Evolutionary conservation across 2,329 filamentous ascomycete species (phyloP).

Genomic region (Arthrobotrys entomopaga): DNA sequence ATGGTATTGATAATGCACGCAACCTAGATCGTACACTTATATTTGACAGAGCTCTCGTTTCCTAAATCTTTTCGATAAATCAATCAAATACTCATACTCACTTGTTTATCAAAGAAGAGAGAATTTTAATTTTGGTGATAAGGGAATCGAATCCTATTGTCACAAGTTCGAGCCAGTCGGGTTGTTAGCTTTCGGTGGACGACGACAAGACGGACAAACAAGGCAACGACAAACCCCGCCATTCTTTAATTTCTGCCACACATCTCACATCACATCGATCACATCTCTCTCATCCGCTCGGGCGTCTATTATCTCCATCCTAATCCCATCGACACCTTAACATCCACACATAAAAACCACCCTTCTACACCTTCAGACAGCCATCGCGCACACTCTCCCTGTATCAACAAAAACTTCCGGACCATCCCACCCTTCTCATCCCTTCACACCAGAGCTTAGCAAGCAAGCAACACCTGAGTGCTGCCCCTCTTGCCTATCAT

Average conservation of each 20-base stretch:
- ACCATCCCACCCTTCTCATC: constrained; percentile 1
- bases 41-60: too few species aligned
- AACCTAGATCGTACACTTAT: too few species aligned
- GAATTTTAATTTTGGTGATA: too few species aligned
- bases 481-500: constrained; percentile 34
- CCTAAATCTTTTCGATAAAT: too few species aligned
- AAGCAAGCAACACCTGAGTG: constrained; percentile 1
- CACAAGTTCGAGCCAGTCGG: too few species aligned
- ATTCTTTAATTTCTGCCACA: constrained; percentile 52
- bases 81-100: too few species aligned
- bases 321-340: background rate
- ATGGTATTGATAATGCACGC: too few species aligned
- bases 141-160: too few species aligned
- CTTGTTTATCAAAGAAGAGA: too few species aligned
- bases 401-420: constrained; percentile 6
- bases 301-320: constrained; percentile 1
- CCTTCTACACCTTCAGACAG: background rate
- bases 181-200: too few species aligned
- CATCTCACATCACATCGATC: constrained; percentile 18
- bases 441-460: background rate
- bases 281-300: background rate
- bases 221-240: constrained; percentile 44
- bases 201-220: constrained; percentile 24
- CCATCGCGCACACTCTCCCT: background rate
- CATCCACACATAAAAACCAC: background rate